Evolutionary conservation across 257 asterid species (phyloP).

Genomic region (Voacanga thouarsii): DNA sequence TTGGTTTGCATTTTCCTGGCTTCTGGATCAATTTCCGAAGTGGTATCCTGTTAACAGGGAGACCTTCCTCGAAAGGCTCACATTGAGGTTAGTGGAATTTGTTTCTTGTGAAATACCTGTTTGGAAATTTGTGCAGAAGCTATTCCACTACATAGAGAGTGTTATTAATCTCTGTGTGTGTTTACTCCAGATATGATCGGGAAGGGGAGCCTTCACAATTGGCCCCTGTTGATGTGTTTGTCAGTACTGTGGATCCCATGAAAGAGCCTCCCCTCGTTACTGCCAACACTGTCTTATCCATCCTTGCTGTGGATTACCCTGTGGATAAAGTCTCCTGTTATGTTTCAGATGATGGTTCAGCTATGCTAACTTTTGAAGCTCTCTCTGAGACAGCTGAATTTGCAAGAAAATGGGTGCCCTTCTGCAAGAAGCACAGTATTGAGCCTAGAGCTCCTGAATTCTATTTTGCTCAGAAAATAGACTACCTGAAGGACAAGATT

Average conservation of each 20-base stretch:
- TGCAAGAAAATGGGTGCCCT: slow-evolving; percentile 90
- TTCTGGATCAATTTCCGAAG: slow-evolving; percentile 69
- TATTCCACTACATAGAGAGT: not conserved
- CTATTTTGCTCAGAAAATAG: slow-evolving; percentile 80
- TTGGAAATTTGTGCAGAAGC: not conserved
- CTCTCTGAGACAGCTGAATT: slow-evolving; percentile 87
- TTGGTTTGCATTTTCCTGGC: slow-evolving; percentile 76
- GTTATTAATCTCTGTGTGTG: slow-evolving; percentile 4
- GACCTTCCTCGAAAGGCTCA: slow-evolving; percentile 61
- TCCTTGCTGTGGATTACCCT: slow-evolving; percentile 88
- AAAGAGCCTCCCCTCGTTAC: slow-evolving; percentile 92
- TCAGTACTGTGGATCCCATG: slow-evolving; percentile 86
- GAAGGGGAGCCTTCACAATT: slow-evolving; percentile 72
- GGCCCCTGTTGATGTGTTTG: slow-evolving; percentile 62
- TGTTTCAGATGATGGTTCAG: slow-evolving; percentile 93
- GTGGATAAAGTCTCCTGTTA: slow-evolving; percentile 81
- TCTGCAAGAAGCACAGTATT: slow-evolving; percentile 69
- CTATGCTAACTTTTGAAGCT: slow-evolving; percentile 91
- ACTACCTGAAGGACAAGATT: slow-evolving; percentile 74
- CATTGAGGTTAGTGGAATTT: slow-evolving; percentile 46
- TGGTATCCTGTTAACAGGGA: slow-evolving; percentile 71
- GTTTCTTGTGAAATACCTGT: not conserved
- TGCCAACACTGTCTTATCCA: slow-evolving; percentile 87
- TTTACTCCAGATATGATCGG: slow-evolving; percentile 51
- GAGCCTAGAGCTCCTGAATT: slow-evolving; percentile 96